These are phyloP conservation scores for Sporopachydermia cereana DNA, from an alignment of 1,139 yeast genomes.

Conservation along the genomic window DNA sequence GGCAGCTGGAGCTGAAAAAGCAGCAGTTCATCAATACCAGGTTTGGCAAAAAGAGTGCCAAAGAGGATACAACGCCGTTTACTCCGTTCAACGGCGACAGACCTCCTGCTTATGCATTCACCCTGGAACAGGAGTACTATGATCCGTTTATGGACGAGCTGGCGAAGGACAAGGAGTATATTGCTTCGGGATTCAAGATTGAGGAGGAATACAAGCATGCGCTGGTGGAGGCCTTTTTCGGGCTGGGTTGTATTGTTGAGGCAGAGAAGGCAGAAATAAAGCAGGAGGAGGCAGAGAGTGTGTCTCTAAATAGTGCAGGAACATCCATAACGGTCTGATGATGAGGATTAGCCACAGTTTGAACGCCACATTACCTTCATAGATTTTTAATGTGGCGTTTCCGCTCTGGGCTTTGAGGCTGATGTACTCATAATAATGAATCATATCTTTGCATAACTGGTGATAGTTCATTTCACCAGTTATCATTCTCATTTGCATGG, in stretches of 20 bases:
- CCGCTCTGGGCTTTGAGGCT: no score
- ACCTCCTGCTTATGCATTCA: conserved; percentile 29
- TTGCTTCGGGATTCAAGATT: conserved; percentile 79
- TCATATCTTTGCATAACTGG: no score
- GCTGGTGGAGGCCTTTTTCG: conserved; percentile 80
- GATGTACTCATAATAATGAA: no score
- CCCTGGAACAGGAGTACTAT: conserved; percentile 37
- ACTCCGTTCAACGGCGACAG: conserved; percentile 94
- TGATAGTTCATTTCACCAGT: no score
- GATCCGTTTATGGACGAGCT: conserved; percentile 53
- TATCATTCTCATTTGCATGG: no score
- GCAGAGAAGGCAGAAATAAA: conserved; percentile 37
- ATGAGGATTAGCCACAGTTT: conserved; percentile 11
- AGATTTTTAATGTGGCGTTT: conserved; percentile 11
- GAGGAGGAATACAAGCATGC: conserved; percentile 63
- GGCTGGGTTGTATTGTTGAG: conserved; percentile 70
- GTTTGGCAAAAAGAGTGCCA: conserved; percentile 19
- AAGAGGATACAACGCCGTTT: conserved; percentile 45
- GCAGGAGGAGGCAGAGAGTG: neutral
- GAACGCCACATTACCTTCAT: conserved; percentile 7
- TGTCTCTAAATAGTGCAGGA: neutral
- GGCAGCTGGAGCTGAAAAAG: conserved; percentile 34
- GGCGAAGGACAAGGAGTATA: conserved; percentile 52
- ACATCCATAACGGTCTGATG: conserved; percentile 13
- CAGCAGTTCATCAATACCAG: conserved; percentile 30